Conservation (phyloP, 192 early-diverging fungal species). For the Umbelopsis sp. region DNA sequence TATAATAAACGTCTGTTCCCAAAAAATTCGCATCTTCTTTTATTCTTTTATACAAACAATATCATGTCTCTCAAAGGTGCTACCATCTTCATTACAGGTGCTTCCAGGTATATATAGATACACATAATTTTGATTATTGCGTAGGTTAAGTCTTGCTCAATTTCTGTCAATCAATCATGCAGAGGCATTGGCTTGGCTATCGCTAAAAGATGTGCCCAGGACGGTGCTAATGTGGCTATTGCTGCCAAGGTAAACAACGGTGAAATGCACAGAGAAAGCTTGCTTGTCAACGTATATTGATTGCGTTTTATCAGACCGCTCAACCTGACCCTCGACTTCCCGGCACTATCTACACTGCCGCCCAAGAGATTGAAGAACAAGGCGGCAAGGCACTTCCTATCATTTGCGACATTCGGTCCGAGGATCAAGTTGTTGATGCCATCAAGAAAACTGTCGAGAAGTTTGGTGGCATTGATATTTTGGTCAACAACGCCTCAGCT, state of each 20-base stretch:
- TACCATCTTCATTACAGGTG: constrained; percentile 62
- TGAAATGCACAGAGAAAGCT: constrained; percentile 56
- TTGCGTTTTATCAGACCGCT: neutral
- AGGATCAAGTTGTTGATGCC: constrained; percentile 70
- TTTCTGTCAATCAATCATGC: neutral
- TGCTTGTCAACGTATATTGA: neutral
- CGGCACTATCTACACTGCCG: constrained; percentile 83
- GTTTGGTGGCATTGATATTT: constrained; percentile 84
- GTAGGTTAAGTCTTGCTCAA: too few species aligned
- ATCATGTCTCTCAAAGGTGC: constrained; percentile 55
- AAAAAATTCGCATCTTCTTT: neutral
- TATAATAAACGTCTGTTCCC: neutral
- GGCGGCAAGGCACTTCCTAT: constrained; percentile 79
- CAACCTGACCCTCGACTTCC: constrained; percentile 56
- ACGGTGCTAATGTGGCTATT: constrained; percentile 69
- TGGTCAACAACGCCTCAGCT: constrained; percentile 82
- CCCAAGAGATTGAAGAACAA: constrained; percentile 68
- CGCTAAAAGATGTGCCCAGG: constrained; percentile 64
- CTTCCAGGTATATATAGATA: constrained; percentile 51
- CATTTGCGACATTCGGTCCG: constrained; percentile 83
- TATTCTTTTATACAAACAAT: neutral
- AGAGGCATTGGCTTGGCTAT: constrained; percentile 84
- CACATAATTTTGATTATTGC: neutral
- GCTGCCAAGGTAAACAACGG: constrained; percentile 77
- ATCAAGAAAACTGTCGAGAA: constrained; percentile 63